Base-by-base conservation (phyloP, 2,329 filamentous ascomycete species). In the Cladophialophora immunda region DNA sequence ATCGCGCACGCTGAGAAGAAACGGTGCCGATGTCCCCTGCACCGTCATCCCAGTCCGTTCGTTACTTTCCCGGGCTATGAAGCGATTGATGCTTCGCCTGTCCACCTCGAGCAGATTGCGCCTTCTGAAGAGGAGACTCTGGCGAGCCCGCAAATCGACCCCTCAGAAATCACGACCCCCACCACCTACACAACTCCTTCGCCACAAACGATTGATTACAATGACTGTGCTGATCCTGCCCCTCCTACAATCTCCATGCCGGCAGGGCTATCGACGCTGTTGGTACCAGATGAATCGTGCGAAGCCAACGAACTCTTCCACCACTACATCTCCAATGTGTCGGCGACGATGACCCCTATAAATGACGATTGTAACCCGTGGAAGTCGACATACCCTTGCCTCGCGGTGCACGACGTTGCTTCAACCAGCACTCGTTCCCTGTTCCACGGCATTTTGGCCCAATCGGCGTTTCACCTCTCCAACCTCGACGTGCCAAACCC, bases 351-450 rank as follows among this genome's bases (percentile, higher is more conserved):
- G 64, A 62, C 52, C 5, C 64, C 64, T 19, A 53, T 66, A 15
- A 53, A 66, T 19, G 58, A 62, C 58, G 64, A 58, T 53, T 8
- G 52, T n/a, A 66, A 62, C 29, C 64, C 64, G 8, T 66, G 64
- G 64, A 66, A 66, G 45, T 57, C 64, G 7, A 62, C 58, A 36
- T 66, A 66, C 53, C 64, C 64, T 29, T 66, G 38, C 50, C 52
- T 66, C 29, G 64, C 64, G 17, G 52, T 66, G 27, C 53, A 62
- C 15, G 53, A 56, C 36, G 17, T 29, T 36, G 25, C 36, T 27
- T 58, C 64, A 7, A 50, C 11, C 27, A 58, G 58, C 38, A 22
- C 64, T 22, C 7, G 27, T 6, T 56, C 64, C 29, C 32, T 66
- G 38, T 58, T 38, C 38, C 58, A 66, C 34, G 64, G 38, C 11